Percentiles rank a stretch among this genome's conserved stretches.
These are phyloP conservation scores for Papiliotrema flavescens DNA, from an alignment of 1,284 basidiomycete species.

Conservation along the genomic window DNA sequence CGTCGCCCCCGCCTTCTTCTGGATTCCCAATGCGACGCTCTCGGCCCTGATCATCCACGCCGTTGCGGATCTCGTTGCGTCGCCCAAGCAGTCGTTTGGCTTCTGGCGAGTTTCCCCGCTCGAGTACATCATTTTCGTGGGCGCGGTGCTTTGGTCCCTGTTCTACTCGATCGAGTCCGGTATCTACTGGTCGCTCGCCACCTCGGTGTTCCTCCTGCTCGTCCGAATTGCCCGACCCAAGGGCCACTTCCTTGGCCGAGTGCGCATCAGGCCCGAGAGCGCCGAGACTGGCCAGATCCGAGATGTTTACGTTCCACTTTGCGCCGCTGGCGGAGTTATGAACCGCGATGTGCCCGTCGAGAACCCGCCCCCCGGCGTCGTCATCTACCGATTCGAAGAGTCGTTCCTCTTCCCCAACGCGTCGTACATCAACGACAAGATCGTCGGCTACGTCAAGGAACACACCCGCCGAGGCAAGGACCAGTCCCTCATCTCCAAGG, in stretches of 20 bases:
- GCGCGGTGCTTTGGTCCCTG: slow-evolving; percentile 79
- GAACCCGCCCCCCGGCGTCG: slow-evolving; percentile 76
- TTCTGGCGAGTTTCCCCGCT: slow-evolving; percentile 94
- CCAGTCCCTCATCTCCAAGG: slow-evolving; percentile 51
- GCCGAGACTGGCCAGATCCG: slow-evolving; percentile 47
- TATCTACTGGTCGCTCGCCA: slow-evolving; percentile 83
- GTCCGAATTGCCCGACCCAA: slow-evolving; percentile 87
- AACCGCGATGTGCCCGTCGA: slow-evolving; percentile 70
- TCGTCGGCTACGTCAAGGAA: slow-evolving; percentile 77
- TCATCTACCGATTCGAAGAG: slow-evolving; percentile 93
- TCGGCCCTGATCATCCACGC: slow-evolving; percentile 95
- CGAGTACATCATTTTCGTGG: slow-evolving; percentile 83
- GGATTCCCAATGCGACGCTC: slow-evolving; percentile 59
- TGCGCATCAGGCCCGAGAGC: slow-evolving; percentile 55
- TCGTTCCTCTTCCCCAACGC: slow-evolving; percentile 92
- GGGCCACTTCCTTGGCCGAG: slow-evolving; percentile 84
- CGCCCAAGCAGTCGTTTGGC: slow-evolving; percentile 78
- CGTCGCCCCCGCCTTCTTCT: slow-evolving; percentile 78
- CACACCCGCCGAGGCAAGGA: slow-evolving; percentile 74
- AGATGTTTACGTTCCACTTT: slow-evolving; percentile 74
- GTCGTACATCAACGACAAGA: slow-evolving; percentile 67
- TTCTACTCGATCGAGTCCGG: slow-evolving; percentile 90
- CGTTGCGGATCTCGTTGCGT: slow-evolving; percentile 85
- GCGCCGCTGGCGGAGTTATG: slow-evolving; percentile 54
- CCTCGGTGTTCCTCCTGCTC: slow-evolving; percentile 79